Evolutionary conservation across 1,284 basidiomycete species (phyloP), one percentile per base, ranked within the genome.

Genomic region (Chalciporus sp.): DNA sequence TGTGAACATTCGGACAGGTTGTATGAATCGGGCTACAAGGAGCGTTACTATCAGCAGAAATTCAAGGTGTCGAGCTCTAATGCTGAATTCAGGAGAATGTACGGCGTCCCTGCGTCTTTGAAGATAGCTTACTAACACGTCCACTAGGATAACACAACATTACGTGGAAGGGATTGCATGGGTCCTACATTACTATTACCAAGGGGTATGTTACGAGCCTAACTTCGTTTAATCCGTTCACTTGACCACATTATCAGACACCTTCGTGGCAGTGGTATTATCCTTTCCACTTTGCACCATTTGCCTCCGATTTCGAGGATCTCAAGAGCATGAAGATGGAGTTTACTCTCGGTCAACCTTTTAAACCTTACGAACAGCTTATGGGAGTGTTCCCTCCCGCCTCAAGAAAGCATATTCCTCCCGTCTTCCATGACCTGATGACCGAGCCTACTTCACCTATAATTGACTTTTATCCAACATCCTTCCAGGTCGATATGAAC

Each of bases 211-310:
- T 51, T 45, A 47, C 12, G 46, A 57, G 43, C 19, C 26, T 29
- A 39, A 28, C 27, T 9, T 33, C 6, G 48, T 14, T 42, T 31
- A 49, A 40, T 44, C 1, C 43, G 47, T 52, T 64, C 42, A 60
- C 47, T 49, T 54, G 52, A 53, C 40, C 58, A 47, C 26, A 57
- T 29, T 42, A 53, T 29, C 53, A 93, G 91, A 86, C 90, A n/a
- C 94, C 96, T 4, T 96, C 95, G 1, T 99, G 97, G 97, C 88
- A 95, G 65, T 99, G 97, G 97, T 99, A 90, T 74, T 99, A 98
- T 70, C 97, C 97, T 0, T 97, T 92, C 69, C 96, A 99, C 74
- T 99, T 96, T 70, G 94, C 97, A 5, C 97, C 97, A 1, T 99
- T 99, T 70, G 97, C 97, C 7, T 89, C 90, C 55, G 97, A 99